Base-by-base conservation (phyloP, 768 basidiomycete species). In the Neoboletus brunneissimus region DNA sequence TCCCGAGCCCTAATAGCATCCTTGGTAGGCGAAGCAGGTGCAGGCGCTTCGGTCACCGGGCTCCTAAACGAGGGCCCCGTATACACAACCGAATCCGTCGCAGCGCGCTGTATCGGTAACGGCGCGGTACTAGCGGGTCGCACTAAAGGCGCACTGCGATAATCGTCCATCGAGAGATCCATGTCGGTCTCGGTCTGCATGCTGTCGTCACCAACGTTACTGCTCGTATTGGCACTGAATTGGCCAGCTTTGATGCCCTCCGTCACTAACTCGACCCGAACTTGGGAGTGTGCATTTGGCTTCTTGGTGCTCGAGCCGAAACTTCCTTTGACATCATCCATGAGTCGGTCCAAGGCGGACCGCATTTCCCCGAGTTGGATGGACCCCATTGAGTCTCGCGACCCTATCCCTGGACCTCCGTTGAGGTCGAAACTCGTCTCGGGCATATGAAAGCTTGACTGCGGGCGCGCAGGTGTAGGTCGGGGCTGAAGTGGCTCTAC, bases 341-440 rank as follows among this genome's bases (percentile, higher is more conserved):
- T 86, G 31, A 89, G 75, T 43, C 85, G 74, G 65, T 89, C 87
- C 31, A 89, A 76, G 7, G 87, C 88, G 57, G 84, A 86, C 57
- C 83, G 82, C 81, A 88, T 87, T 46, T 88, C 87, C 59, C 82
- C 79, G 27, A 86, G 83, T 61, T 84, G 80, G 27, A 83, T 76
- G 44, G 79, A 76, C 8, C 78, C 77, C 66, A 80, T 67, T 15
- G 77, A 79, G 73, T 77, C 62, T 60, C 74, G 65, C 42, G 68
- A 45, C 50, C 61, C 58, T 37, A 64, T 53, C 32, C 70, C 57
- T 29, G 65, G 53, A 20, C 66, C 51, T 18, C 64, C 66, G n/a
- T 62, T 61, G 4, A 66, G 46, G 27, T 69, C 65, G 18, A 70
- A 54, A 41, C 61, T 72, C 11, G 61, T 54, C 42, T 70, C 66